A percentile compares a stretch with the other conserved stretches of the same genome.
phyloP scores from a whole-genome alignment of 768 basidiomycete species.

The Xerocomellus intermedius region DNA sequence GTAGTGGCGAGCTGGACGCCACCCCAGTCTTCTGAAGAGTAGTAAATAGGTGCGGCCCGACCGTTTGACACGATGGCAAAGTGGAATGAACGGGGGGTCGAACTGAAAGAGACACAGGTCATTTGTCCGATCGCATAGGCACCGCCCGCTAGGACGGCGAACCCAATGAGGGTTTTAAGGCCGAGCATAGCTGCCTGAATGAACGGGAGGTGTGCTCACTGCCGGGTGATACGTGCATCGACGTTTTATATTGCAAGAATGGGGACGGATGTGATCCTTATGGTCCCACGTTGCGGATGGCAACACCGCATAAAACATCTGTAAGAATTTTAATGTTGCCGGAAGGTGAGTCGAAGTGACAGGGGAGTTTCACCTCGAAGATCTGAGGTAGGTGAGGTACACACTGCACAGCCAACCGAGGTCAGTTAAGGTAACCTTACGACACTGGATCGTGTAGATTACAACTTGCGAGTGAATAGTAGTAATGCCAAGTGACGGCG shows the following conservation, averaged over 20 bases:
- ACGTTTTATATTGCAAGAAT: neutral
- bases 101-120: constrained; percentile 46
- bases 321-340: too few relatives aligned
- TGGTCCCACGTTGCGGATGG: neutral
- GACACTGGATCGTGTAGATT: too few relatives aligned
- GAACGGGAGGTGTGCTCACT: neutral
- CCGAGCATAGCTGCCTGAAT: constrained; percentile 4
- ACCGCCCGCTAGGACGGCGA: neutral
- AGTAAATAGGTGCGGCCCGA: constrained; percentile 47
- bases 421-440: too few relatives aligned
- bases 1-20: constrained; percentile 60
- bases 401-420: too few relatives aligned
- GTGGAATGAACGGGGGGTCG: constrained; percentile 18
- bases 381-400: too few relatives aligned
- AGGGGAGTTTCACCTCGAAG: too few relatives aligned
- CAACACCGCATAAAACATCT: neutral
- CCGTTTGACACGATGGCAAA: constrained; percentile 48
- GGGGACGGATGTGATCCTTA: neutral
- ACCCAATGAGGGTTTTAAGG: constrained; percentile 7
- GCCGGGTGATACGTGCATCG: neutral
- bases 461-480: too few relatives aligned
- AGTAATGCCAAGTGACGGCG: too few relatives aligned
- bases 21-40: constrained; percentile 60
- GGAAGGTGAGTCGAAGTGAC: too few relatives aligned
- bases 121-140: constrained; percentile 48